Evolutionary conservation across 305 asterid species (phyloP), one percentile per base, ranked within the genome.

Genomic region (Lippia alba): DNA sequence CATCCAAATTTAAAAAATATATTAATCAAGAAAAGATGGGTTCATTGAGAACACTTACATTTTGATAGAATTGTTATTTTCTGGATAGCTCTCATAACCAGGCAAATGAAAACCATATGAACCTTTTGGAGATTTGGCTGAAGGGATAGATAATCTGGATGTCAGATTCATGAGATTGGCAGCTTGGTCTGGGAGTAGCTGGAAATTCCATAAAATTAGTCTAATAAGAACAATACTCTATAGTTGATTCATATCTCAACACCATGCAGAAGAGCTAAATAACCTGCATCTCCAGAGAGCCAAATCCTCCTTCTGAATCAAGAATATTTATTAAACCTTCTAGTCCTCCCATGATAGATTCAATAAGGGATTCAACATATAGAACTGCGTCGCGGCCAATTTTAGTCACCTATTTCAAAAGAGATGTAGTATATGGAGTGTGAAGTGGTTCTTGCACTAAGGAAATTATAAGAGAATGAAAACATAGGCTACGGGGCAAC

Each of bases 161-260:
- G 98, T 95, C 86, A 90, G 79, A 73, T 92, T 95, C 96, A 95
- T 90, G 80, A 95, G 91, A 80, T 89, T 89, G 41, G 99, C 99
- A 69, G 98, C 99, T 86, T 95, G 99, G 74, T 95, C 99, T 14
- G 97, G 98, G 59, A 89, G 90, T 81, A 95, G 96, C 99, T 94
- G 98, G 72, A 79, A 79, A 76, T 73, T 78, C 70, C 63, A 77
- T 58, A 77, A 34, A 71, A 40, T 81, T 69, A 88, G 86, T 65
- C 63, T 40, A 53, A 54, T 40, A 73, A 67, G 66, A 76, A 58
- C 56, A 63, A 66, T 50, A 61, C 65, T 61, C 69, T 72, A 64
- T 41, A 72, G 55, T 59, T n/a, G 34, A 66, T 59, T 66, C 71
- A 55, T 67, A 73, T 70, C 41, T 64, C 48, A 74, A 70, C 60